phyloP scores from a whole-genome alignment of 2,329 filamentous ascomycete species.

The Pestalotiopsis sp. region DNA sequence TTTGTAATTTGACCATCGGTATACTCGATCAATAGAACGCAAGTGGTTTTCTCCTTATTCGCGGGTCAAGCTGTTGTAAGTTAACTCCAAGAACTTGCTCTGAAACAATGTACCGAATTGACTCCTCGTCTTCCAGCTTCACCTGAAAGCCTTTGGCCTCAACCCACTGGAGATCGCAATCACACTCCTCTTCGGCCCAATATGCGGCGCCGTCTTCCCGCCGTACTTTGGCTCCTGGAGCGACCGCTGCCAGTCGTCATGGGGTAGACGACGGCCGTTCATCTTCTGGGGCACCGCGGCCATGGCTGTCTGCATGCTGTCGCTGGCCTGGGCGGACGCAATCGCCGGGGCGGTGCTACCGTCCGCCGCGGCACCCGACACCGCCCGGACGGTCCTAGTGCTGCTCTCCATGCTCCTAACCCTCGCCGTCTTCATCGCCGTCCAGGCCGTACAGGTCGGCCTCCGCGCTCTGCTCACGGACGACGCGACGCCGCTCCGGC shows the following conservation, averaged over 20 bases:
- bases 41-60: slow-evolving; percentile 6
- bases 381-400: not conserved
- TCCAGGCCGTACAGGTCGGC: slow-evolving; percentile 6
- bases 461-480: slow-evolving; percentile 5
- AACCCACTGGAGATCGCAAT: slow-evolving; percentile 2
- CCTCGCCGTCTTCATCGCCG: not conserved
- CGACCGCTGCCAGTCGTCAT: slow-evolving; percentile 4
- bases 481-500: not conserved
- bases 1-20: too few relatives aligned
- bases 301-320: slow-evolving; percentile 1
- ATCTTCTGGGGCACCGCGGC: slow-evolving; percentile 4
- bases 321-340: not conserved
- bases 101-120: not conserved
- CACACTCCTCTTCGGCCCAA: not conserved
- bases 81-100: not conserved
- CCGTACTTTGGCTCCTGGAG: slow-evolving; percentile 5
- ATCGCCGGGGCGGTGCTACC: not conserved
- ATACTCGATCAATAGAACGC: not conserved
- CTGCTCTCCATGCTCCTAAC: not conserved
- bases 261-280: slow-evolving; percentile 8
- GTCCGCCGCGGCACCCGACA: not conserved
- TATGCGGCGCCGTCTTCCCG: slow-evolving; percentile 10
- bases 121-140: not conserved
- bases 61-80: slow-evolving; percentile 7
- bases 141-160: slow-evolving; percentile 8